phyloP scores from a whole-genome alignment of 2,329 filamentous ascomycete genomes.

The Trichophyton equinum region DNA sequence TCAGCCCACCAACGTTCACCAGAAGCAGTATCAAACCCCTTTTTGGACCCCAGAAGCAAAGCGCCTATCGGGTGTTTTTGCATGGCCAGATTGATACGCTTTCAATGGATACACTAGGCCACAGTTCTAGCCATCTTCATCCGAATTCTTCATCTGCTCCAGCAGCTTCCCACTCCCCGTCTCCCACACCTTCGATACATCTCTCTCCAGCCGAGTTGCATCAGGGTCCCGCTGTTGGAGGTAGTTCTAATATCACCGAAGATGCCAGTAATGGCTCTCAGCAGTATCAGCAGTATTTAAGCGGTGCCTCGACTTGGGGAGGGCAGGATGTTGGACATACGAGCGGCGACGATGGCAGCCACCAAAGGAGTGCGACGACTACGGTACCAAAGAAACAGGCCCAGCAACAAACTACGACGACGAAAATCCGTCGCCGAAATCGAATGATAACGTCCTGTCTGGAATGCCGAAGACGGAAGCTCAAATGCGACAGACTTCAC shows the following conservation, averaged over 20 bases:
- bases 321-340: background rate
- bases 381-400: background rate
- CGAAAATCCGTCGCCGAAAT: constrained; percentile 45
- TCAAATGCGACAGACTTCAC: constrained; percentile 61
- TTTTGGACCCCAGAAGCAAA: background rate
- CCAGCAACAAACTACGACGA: background rate
- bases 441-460: constrained; percentile 59
- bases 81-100: background rate
- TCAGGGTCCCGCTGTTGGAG: background rate
- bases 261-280: background rate
- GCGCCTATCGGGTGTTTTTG: constrained; percentile 1
- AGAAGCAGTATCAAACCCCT: background rate
- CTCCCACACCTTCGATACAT: background rate
- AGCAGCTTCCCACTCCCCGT: background rate
- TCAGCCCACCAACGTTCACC: background rate
- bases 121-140: constrained; percentile 2
- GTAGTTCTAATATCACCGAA: background rate
- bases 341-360: background rate
- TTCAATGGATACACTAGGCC: background rate
- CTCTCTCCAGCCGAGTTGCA: background rate
- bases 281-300: background rate
- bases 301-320: background rate
- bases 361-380: background rate
- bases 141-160: background rate
- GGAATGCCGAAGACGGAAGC: constrained; percentile 59